Percentiles rank a stretch among this genome's conserved stretches.
Conservation (phyloP, 139 green algal species). For the Monoraphidium neglectum region DNA sequence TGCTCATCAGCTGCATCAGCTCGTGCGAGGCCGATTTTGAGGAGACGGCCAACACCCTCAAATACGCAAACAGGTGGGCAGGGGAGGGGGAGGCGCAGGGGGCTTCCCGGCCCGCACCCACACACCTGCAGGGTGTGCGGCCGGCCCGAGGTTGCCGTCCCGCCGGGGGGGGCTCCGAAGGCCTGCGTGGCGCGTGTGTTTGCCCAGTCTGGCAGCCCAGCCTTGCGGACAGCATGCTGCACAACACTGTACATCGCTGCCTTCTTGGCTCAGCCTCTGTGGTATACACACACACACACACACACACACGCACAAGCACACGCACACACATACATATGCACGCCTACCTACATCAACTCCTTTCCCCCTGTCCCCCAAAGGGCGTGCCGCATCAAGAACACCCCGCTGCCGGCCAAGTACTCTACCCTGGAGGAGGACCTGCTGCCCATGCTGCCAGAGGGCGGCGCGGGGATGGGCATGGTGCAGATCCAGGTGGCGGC, state of each 20-base stretch:
- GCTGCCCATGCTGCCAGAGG: conserved; percentile 52
- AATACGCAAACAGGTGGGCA: conserved; percentile 52
- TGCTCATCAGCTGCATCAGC: conserved; percentile 71
- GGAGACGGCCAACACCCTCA: conserved; percentile 78
- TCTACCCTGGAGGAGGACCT: conserved; percentile 67
- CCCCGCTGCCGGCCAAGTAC: conserved; percentile 57
- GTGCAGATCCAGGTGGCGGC: conserved; percentile 57
- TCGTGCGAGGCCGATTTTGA: conserved; percentile 68
- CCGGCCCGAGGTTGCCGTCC: no score
- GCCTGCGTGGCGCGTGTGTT: no score
- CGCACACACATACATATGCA: conserved; percentile 1
- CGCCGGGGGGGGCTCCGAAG: no score
- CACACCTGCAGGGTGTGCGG: no score
- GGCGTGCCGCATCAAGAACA: conserved; percentile 68
- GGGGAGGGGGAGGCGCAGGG: no score
- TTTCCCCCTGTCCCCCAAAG: neutral
- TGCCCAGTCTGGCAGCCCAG: no score
- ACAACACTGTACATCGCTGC: no score
- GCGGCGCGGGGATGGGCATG: conserved; percentile 34
- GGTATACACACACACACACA: no score
- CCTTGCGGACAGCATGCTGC: no score
- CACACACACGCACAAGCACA: no score
- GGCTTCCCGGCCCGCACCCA: no score
- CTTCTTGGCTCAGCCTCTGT: no score
- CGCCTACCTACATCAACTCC: neutral